Conservation (phyloP, 2,329 filamentous ascomycete genomes). For the Colletotrichum sp. region DNA sequence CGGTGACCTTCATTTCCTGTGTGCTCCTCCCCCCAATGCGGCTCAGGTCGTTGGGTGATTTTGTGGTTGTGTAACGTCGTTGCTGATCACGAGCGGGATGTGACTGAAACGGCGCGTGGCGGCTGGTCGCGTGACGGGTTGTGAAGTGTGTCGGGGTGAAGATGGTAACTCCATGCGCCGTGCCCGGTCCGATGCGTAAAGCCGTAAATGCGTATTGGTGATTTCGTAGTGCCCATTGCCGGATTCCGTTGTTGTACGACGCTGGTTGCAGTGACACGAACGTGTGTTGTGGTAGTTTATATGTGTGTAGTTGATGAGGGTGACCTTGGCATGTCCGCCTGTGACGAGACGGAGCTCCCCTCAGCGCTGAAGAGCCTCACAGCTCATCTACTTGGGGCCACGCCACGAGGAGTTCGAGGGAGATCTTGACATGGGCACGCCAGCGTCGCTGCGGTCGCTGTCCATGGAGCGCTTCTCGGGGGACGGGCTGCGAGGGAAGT, state of each 20-base stretch:
- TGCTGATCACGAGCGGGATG: background rate
- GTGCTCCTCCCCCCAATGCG: background rate
- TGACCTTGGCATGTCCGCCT: background rate
- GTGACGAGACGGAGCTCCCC: background rate
- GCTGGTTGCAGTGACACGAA: background rate
- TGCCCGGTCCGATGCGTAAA: background rate
- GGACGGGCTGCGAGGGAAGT: conserved; percentile 28
- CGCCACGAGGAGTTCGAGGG: conserved; percentile 29
- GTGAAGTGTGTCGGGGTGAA: background rate
- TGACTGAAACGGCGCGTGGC: background rate
- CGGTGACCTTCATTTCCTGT: background rate
- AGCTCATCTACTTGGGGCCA: conserved; percentile 5
- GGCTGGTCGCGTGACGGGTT: background rate
- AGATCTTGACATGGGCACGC: conserved; percentile 32
- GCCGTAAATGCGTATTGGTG: background rate
- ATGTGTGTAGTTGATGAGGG: background rate
- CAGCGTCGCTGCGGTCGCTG: conserved; percentile 43
- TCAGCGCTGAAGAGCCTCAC: background rate
- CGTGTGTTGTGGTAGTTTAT: background rate
- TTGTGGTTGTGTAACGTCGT: background rate
- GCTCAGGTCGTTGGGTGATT: background rate
- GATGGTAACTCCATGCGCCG: background rate
- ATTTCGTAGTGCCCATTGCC: background rate
- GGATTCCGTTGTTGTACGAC: background rate
- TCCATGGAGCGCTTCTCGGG: conserved; percentile 53